Percentiles rank a stretch among this genome's conserved stretches.
Conservation (phyloP, 2,329 filamentous ascomycete genomes). For the Stagonosporopsis vannaccii region DNA sequence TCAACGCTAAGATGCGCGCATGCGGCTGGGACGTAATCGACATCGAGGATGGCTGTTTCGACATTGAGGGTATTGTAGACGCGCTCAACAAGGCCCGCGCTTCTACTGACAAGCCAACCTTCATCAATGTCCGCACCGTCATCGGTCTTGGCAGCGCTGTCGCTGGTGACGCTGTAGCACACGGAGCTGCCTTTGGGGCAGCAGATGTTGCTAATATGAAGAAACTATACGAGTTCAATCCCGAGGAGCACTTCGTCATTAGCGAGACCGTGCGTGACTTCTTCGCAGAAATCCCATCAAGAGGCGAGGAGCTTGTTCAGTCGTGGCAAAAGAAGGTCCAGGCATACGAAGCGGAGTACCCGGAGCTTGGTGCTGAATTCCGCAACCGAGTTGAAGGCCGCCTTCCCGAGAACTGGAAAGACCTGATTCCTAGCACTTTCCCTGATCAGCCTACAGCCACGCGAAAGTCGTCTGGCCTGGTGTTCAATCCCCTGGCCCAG, state of each 20-base stretch:
- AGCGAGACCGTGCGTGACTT: conserved; percentile 59
- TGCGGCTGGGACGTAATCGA: conserved; percentile 65
- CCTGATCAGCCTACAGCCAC: conserved; percentile 58
- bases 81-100: conserved; percentile 57
- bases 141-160: conserved; percentile 61
- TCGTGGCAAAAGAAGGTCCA: conserved; percentile 59
- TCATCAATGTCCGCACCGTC: conserved; percentile 66
- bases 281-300: conserved; percentile 57
- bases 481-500: conserved; percentile 67
- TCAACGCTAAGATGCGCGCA: conserved; percentile 65
- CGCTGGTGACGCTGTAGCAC: conserved; percentile 60
- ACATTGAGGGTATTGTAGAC: conserved; percentile 57
- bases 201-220: conserved; percentile 65
- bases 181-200: conserved; percentile 65
- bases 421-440: conserved; percentile 59
- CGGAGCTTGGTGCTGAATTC: conserved; percentile 61
- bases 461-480: conserved; percentile 59
- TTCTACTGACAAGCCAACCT: conserved; percentile 60
- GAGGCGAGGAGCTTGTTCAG: conserved; percentile 57
- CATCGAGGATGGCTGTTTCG: conserved; percentile 60
- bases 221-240: conserved; percentile 57
- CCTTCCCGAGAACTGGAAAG: conserved; percentile 58
- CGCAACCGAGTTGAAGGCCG: conserved; percentile 57
- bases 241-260: conserved; percentile 57
- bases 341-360: conserved; percentile 55